Evolutionary conservation across 2,329 filamentous ascomycete genomes (phyloP), one percentile per base, ranked within the genome.

Genomic region (Chrysosporium keratinophilum): DNA sequence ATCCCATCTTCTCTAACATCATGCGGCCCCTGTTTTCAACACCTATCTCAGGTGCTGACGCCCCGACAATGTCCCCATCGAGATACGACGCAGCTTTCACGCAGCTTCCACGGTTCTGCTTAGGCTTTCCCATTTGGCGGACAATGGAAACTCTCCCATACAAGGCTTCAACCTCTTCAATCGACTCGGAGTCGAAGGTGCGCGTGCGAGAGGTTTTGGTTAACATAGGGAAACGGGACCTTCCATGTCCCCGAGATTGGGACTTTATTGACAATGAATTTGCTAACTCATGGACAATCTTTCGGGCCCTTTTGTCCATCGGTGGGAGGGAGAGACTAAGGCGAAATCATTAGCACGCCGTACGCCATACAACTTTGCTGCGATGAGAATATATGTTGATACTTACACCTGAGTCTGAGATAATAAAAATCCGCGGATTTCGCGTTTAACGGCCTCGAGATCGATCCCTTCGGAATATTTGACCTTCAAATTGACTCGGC

Each of bases 1-100:
- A 98, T 2, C 93, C 93, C 93, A 97, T 97, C 71, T 93, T 97
- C 72, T 95, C 88, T 59, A 98, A 72, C 82, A 98, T 87, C 2
- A 82, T 81, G 49, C 88, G 80, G 10, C 93, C 93, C 60, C 82
- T 88, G 66, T 95, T 97, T 51, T 85, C 86, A 3, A 76, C 74
- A 1, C 87, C 87, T 33, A 98, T 77, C 67, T 95, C 90, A 10
- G 89, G 87, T 1, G 91, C 90, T 46, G 82, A 81, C 1, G 80
- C 88, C 46, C 91, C 93, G 1, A 97, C 89, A 28, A 95, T 74
- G 60, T 97, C 90, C 15, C 93, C 93, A 63, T 97, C 87, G 57
- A 79, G 80, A 60, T 93, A 88, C 1, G 76, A 77, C 11, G 78
- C 77, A 9, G 74, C 77, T 2, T 56, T 59, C 5, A 69, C 68